Base-by-base conservation (phyloP, 2,329 filamentous ascomycete species). In the Penicillium janthinellum region DNA sequence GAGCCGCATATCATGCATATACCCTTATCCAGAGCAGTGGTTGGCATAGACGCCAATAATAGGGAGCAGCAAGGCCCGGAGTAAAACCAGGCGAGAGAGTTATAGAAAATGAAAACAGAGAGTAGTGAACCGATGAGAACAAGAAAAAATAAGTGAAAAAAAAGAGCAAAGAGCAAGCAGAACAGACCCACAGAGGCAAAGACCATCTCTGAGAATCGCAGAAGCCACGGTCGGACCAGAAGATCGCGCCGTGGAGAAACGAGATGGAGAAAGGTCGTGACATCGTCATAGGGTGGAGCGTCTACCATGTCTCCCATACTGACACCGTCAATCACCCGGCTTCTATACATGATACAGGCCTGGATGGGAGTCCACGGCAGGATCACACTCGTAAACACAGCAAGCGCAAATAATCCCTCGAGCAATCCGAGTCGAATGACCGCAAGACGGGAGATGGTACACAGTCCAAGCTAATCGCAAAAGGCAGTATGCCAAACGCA, bases 241-340 rank as follows among this genome's bases (percentile, higher is more conserved):
- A 37, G 41, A 59, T 56, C 58, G 59, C 58, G 56, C 57, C 31
- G 55, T 37, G 54, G 54, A 60, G 39, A 58, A 35, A 67, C 59
- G 56, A 70, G 63, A 65, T 67, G 56, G 61, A 65, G 51, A 65
- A 67, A 66, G 58, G 64, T 74, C 72, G 69, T 74, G 66, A 73
- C 67, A 67, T 74, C 72, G 67, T 74, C 67, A 73, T 64, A 52
- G 48, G 48, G 47, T 3, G 22, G 35, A 38, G 35, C n/a, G 35
- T 49, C 28, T 35, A 17, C 49, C 49, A 0, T 6, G 11, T 17
- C 31, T 14, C 49, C 34, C 28, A 39, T 31, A 12, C 25, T n/a
- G 25, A 47, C 15, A 31, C 37, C 49, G 15, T 14, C 47, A 39
- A 28, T 52, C 49, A 38, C 37, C 35, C 12, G 25, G 38, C 25